Evolutionary conservation across 1,284 basidiomycete genomes (phyloP), one percentile per base, ranked within the genome.

Genomic region (Naganishia cerealis): DNA sequence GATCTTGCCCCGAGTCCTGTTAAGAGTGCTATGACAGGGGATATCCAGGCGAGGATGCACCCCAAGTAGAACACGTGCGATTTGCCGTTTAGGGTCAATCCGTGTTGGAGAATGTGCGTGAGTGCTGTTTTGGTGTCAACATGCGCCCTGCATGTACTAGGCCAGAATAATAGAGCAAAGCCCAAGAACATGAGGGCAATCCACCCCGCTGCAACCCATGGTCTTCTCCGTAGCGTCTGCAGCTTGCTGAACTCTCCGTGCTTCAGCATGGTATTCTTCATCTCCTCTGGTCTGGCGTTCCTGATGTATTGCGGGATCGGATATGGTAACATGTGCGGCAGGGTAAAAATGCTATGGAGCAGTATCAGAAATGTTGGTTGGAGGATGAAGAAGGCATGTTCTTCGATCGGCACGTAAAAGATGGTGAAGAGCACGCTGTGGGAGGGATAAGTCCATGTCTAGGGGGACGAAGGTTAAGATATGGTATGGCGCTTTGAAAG

Each of bases 311-410:
- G 16, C 52, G 50, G 53, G 24, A 58, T 36, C 38, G 40, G 57
- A 70, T 77, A 78, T 2, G 75, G 73, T 12, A 78, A 42, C 39
- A 75, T 58, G 8, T 67, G 42, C 3, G 58, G 62, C 62, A 76
- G 71, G 0, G 74, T 69, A 65, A 72, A 33, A 6, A 77, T 62
- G 16, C 54, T 66, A 50, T 78, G 74, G 9, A 78, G 62, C 10
- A 77, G 67, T 29, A 77, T 68, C 40, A 77, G 43, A 26, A 77
- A 67, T 6, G 75, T 72, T 3, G 76, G 76, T 57, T 78, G 77
- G 21, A 77, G 72, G 57, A 78, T 69, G 71, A 78, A 77, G 70
- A 78, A 78, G 42, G 76, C 56, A 61, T 78, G 76, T 71, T 78
- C 77, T 72, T 78, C 77, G 15, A 77, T 70, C 5, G 77, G 77